Evolutionary conservation across 768 basidiomycete species (phyloP), one percentile per base, ranked within the genome.

Genomic region (Amylocystis lapponica): DNA sequence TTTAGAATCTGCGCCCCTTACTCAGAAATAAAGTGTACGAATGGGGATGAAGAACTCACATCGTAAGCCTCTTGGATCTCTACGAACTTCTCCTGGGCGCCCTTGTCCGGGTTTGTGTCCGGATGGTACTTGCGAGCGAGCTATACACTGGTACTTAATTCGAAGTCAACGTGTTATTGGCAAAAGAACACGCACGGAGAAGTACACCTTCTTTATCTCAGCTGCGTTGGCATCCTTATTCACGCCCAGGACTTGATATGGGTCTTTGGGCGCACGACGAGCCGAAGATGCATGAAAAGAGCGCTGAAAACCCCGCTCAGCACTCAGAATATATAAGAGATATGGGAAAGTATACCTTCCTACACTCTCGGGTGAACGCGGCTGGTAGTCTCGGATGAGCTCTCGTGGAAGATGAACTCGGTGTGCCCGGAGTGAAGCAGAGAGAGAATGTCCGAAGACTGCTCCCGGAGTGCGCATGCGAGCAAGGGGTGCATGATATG

Each of bases 21-120:
- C 10, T 9, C 16, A 10, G 21, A 39, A n/a, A 12, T 17, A 19
- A 10, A 14, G 21, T 22, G 54, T 34, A 37, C 38, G 45, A 50
- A 14, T 20, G 33, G 27, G 36, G 46, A 43, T 19, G 29, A 25
- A 36, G 36, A 22, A 66, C 82, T 52, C 51, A 97, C 95, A 65
- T 98, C 96, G 68, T 98, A 99, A 10, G 96, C 96, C 55, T 82
- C 78, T 61, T 98, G 96, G 45, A 98, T 97, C 64, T 99, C 95
- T 14, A 94, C 75, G 62, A 99, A 99, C 61, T 88, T 90, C 49
- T 87, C 88, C 54, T 90, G 83, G 0, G 95, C 90, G 36, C 72
- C 74, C 56, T 90, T 86, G 66, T 95, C 90, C 31, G 91, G 86
- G 66, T 93, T 98, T 11, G 93, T 93, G 59, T 99, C 96, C 0